Conservation (phyloP, 805 yeast genomes). For the Allodekkera sacchari region DNA sequence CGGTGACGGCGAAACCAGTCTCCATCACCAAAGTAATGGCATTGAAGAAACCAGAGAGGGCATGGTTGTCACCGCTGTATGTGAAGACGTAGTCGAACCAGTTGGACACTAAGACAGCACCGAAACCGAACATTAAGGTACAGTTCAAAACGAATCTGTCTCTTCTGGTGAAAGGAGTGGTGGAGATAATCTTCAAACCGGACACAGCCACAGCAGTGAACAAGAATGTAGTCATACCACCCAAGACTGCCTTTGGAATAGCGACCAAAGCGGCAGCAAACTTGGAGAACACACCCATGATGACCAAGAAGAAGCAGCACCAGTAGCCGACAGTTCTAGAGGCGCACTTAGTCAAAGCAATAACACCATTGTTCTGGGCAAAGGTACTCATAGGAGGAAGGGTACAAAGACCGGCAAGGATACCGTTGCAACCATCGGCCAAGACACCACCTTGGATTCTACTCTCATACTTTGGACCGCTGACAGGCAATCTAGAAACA, state of each 20-base stretch:
- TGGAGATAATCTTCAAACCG: constrained; percentile 47
- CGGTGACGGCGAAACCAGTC: constrained; percentile 49
- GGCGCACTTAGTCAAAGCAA: constrained; percentile 87
- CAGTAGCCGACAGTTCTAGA: constrained; percentile 59
- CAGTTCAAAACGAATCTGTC: constrained; percentile 48
- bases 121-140: constrained; percentile 43
- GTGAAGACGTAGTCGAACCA: constrained; percentile 47
- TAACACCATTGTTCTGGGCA: constrained; percentile 95
- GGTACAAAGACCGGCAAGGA: constrained; percentile 70
- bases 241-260: constrained; percentile 71
- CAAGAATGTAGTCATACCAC: constrained; percentile 71
- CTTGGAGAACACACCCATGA: constrained; percentile 85
- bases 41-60: constrained; percentile 39
- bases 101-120: constrained; percentile 35
- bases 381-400: constrained; percentile 87
- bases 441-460: constrained; percentile 89
- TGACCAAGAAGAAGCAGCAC: constrained; percentile 53
- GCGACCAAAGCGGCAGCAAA: constrained; percentile 85
- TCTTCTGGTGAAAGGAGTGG: constrained; percentile 48
- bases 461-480: constrained; percentile 73
- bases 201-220: constrained; percentile 52
- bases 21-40: constrained; percentile 50
- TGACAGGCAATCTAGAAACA: constrained; percentile 78
- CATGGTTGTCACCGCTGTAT: constrained; percentile 35
- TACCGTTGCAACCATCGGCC: constrained; percentile 76